A percentile compares a stretch with the other conserved stretches of the same genome.
These are phyloP conservation scores for Neonectria punicea DNA, from an alignment of 2,329 filamentous ascomycete species.

Conservation along the genomic window DNA sequence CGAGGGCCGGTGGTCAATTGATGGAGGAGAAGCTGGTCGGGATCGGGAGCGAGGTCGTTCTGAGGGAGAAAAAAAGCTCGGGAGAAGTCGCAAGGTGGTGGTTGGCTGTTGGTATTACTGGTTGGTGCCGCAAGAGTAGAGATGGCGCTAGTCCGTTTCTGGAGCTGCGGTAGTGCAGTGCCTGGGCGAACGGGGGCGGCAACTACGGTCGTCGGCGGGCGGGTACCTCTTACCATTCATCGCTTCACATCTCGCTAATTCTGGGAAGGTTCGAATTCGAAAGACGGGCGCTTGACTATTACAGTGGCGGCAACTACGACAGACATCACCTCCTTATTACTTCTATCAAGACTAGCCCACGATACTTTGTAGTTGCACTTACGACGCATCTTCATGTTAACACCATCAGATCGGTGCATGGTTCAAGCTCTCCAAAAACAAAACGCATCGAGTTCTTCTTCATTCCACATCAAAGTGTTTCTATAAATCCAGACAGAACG, in stretches of 20 bases:
- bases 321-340: background rate
- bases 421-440: background rate
- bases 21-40: conserved; percentile 45
- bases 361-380: background rate
- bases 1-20: conserved; percentile 50
- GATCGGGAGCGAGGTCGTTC: conserved; percentile 43
- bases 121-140: conserved; percentile 36
- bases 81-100: conserved; percentile 54
- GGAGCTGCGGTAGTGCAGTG: conserved; percentile 30
- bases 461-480: conserved; percentile 20
- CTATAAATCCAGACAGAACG: conserved; percentile 33
- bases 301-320: background rate
- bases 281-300: background rate
- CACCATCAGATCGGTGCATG: background rate
- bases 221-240: conserved; percentile 7
- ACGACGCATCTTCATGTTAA: background rate
- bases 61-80: conserved; percentile 61
- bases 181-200: conserved; percentile 34
- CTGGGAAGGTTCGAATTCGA: background rate
- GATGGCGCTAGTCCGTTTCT: conserved; percentile 45
- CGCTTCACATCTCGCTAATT: background rate
- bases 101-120: conserved; percentile 25
- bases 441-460: conserved; percentile 8
- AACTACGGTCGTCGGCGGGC: conserved; percentile 11
- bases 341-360: background rate